phyloP scores from a whole-genome alignment of 202 grass and related monocot genomes.

The Digitaria exilis region DNA sequence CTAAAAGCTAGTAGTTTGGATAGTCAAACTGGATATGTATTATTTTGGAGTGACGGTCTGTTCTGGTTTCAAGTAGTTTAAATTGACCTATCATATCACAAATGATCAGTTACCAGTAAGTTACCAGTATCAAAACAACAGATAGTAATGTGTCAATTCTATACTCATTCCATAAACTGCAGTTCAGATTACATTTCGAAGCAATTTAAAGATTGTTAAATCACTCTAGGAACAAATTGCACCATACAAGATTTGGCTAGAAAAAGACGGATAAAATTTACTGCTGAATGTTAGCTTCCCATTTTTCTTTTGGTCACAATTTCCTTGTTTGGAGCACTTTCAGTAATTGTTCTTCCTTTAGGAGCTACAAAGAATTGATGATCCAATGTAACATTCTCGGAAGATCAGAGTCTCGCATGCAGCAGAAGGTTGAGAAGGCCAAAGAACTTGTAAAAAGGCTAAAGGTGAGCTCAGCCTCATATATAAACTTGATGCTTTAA shows the following conservation, averaged over 20 bases:
- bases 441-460: constrained; percentile 82
- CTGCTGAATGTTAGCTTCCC: not conserved
- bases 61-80: not conserved
- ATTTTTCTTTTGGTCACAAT: not conserved
- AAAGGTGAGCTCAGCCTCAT: constrained; percentile 38
- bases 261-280: not conserved
- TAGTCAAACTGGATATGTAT: not conserved
- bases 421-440: constrained; percentile 74
- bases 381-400: constrained; percentile 82
- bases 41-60: not conserved
- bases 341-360: constrained; percentile 37
- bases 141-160: not conserved
- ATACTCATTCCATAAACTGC: not conserved
- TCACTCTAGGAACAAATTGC: not conserved
- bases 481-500: constrained; percentile 1
- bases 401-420: constrained; percentile 68
- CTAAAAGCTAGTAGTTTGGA: constrained; percentile 9
- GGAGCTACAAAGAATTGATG: constrained; percentile 94
- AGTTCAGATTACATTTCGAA: not conserved
- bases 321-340: not conserved
- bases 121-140: not conserved
- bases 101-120: not conserved
- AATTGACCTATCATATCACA: not conserved
- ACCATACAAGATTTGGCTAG: not conserved
- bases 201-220: not conserved